Evolutionary conservation across 352 stramenopile genomes (phyloP), one percentile per base, ranked within the genome.

Genomic region (Phytopythium oedochilum): DNA sequence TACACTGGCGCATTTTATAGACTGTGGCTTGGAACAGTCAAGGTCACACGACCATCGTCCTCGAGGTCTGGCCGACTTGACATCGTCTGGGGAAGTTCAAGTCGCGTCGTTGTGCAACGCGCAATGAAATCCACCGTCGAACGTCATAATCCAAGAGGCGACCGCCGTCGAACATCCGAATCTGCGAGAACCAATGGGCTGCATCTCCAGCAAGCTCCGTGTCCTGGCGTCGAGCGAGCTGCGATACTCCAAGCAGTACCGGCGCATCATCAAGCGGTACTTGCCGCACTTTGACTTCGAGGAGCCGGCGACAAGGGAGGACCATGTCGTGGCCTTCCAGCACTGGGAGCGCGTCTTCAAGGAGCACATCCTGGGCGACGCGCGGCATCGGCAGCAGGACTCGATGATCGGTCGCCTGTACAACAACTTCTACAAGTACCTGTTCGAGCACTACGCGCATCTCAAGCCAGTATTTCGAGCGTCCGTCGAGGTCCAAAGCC

Each of bases 261-360:
- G 71, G 29, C 71, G 73, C 39, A 82, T 88, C 57, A 72, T 86
- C 59, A 68, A 86, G 44, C 67, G 68, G 8, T 86, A 83, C 55
- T 57, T 88, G 45, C 75, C 73, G 6, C 64, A 88, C 69, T 88
- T 88, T 42, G 55, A 50, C 22, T 79, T 69, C 32, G 70, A 75
- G 11, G 73, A 81, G 50, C 68, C 69, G 14, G 83, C 73, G 11
- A 78, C 75, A 48, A 61, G 80, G 25, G 53, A 74, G 0, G 78
- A 88, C 45, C 68, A 74, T 1, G 40, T 86, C 48, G 56, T 65
- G 32, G 78, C 78, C 18, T 88, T 88, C 36, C 51, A 61, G 22
- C 73, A 88, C 62, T 88, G 78, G 78, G 78, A 88, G 45, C 66
- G 65, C 28, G 71, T 78, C 11, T 88, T 73, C 65, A 83, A 83